Base-by-base conservation (phyloP, 177 flowering plant genomes). In the Vitis hybrid region DNA sequence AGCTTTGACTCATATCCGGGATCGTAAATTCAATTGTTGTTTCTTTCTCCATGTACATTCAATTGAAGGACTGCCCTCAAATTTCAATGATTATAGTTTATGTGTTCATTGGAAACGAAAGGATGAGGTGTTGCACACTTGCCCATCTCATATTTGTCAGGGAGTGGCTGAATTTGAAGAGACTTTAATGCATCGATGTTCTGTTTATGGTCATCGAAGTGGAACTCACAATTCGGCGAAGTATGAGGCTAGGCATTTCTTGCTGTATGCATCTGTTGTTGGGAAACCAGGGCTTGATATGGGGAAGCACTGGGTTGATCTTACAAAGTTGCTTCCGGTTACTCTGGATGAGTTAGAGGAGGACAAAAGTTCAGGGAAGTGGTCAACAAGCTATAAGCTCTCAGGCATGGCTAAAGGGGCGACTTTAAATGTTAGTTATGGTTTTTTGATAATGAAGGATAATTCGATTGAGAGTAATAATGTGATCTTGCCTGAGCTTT, bases 301-400 rank as follows among this genome's bases (percentile, higher is more conserved):
- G 27, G 98, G 97, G 57, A 87, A 91, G 82, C 95, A 92, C 70
- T 79, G 93, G 82, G 75, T 94, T 65, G 98, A 94, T 79, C 84
- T 94, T 35, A 88, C 97, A 8, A 81, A 92, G 79, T 67, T 94
- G 74, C 87, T 94, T 70, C 98, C 97, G 6, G 81, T 87, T 49
- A 84, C 89, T 3, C 74, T 91, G 74, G 98, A 92, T 78, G 98
- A 94, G 62, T 70, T 94, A 69, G 97, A 88, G 75, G 97, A 84
- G 51, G 92, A 87, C 52, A 89, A 90, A 78, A 80, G 84, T 73
- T 74, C 87, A 0, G 93, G 93, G 6, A 86, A 82, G 77, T 94
- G 97, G 98, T 82, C 89, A 3, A 92, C 98, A 4, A 91, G 91
- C 70, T 94, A 82, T 70, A 88, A 84, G 77, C 88, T 94, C 15